Evolutionary conservation across 345 rosid species (phyloP).

Genomic region (Hirschfeldia incana): DNA sequence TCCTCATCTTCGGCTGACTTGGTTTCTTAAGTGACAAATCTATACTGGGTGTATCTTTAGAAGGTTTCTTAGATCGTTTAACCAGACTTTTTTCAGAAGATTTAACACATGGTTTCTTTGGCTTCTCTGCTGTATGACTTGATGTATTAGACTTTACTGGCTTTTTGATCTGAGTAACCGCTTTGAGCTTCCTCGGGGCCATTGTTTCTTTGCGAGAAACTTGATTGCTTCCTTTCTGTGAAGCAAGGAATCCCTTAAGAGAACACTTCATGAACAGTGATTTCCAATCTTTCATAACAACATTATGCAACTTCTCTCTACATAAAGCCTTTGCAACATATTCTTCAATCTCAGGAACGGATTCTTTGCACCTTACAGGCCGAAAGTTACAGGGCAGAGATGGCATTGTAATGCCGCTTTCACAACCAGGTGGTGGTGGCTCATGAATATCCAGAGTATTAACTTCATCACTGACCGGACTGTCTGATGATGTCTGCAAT

Average conservation of each 20-base stretch:
- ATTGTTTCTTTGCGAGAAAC: conserved; percentile 55
- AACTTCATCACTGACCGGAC: conserved; percentile 36
- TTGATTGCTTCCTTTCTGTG: conserved; percentile 53
- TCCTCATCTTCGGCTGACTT: conserved; percentile 40
- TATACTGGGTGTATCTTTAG: conserved; percentile 27
- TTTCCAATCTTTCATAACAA: conserved; percentile 65
- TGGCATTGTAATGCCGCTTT: conserved; percentile 42
- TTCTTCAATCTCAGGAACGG: conserved; percentile 50
- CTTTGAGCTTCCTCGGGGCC: conserved; percentile 44
- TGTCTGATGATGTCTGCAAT: conserved; percentile 47
- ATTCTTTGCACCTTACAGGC: conserved; percentile 46
- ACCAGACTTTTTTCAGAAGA: conserved; percentile 42
- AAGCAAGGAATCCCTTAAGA: conserved; percentile 48
- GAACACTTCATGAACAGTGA: conserved; percentile 43
- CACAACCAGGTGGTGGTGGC: conserved; percentile 75
- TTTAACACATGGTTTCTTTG: conserved; percentile 39
- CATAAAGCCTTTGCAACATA: conserved; percentile 68
- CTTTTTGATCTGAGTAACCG: conserved; percentile 38
- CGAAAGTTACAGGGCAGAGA: conserved; percentile 43
- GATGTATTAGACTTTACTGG: conserved; percentile 28
- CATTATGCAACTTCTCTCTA: conserved; percentile 80
- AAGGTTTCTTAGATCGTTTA: conserved; percentile 38
- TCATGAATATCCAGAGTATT: conserved; percentile 49
- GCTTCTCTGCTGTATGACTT: conserved; percentile 41
- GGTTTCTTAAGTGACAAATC: conserved; percentile 39